A percentile compares a stretch with the other conserved stretches of the same genome.
These are phyloP conservation scores for Ogataea naganishii DNA, from an alignment of 805 yeast genomes.

Conservation along the genomic window DNA sequence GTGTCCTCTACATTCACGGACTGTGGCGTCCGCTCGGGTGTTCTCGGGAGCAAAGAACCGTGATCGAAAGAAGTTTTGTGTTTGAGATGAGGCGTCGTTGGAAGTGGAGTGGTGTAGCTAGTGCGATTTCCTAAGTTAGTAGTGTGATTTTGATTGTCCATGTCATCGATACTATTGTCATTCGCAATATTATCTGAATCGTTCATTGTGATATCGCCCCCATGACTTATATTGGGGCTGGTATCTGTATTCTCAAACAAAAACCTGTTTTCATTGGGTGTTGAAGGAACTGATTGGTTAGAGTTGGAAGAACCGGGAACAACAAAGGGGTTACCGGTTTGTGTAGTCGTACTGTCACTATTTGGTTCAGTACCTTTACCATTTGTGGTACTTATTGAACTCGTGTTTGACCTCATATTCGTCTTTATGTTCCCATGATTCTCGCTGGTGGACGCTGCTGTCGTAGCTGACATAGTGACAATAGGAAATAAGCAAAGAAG, in stretches of 20 bases:
- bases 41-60: conserved; percentile 13
- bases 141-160: not conserved
- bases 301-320: too few species aligned
- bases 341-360: too few species aligned
- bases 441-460: too few species aligned
- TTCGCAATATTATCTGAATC: not conserved
- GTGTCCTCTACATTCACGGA: conserved; percentile 20
- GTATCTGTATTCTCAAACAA: conserved; percentile 1
- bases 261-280: conserved; percentile 1
- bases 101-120: not conserved
- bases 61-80: conserved; percentile 1
- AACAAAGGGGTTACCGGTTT: too few species aligned
- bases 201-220: not conserved
- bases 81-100: conserved; percentile 1
- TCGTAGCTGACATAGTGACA: too few species aligned
- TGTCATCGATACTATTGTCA: not conserved
- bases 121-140: not conserved
- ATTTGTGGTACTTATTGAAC: too few species aligned
- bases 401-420: too few species aligned
- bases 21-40: conserved; percentile 23
- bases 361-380: too few species aligned
- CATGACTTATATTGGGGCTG: not conserved
- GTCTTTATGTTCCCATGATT: too few species aligned
- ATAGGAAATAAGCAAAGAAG: too few species aligned
- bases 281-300: conserved; percentile 1